Evolutionary conservation across 305 asterid species (phyloP).

Genomic region (Plantago rigida): DNA sequence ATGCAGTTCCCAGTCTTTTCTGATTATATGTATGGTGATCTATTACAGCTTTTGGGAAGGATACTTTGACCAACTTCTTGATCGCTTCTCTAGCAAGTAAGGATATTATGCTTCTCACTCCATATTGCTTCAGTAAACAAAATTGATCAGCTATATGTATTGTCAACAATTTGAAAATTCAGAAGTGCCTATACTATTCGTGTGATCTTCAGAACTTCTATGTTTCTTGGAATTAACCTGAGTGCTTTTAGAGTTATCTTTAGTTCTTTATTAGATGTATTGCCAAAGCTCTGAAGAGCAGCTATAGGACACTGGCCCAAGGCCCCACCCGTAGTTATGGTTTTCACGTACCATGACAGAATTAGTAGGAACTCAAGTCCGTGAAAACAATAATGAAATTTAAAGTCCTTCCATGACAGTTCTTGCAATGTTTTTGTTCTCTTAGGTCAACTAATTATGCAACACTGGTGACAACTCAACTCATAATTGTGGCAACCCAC

Average conservation of each 20-base stretch:
- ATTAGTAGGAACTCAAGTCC: constrained; percentile 5
- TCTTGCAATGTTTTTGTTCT: constrained; percentile 26
- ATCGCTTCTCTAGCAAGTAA: constrained; percentile 84
- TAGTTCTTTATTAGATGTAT: too few relatives aligned
- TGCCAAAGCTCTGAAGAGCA: too few relatives aligned
- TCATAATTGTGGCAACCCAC: constrained; percentile 68
- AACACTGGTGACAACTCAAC: constrained; percentile 65
- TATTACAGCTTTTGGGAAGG: constrained; percentile 94
- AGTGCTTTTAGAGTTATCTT: too few relatives aligned
- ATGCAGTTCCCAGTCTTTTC: constrained; percentile 13
- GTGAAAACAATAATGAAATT: constrained; percentile 5
- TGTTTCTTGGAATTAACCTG: too few relatives aligned
- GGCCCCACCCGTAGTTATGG: too few relatives aligned
- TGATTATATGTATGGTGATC: constrained; percentile 24
- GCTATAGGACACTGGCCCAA: too few relatives aligned
- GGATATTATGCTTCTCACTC: constrained; percentile 23
- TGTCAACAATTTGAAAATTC: too few relatives aligned
- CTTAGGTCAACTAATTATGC: constrained; percentile 85
- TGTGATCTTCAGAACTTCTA: too few relatives aligned
- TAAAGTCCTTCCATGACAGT: constrained; percentile 11
- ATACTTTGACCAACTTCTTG: constrained; percentile 79
- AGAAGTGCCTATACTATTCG: too few relatives aligned
- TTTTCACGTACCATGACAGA: too few relatives aligned
- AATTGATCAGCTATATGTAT: background rate
- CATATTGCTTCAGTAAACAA: constrained; percentile 19